These are phyloP conservation scores for Hymenoscyphus occultus DNA, from an alignment of 2,329 filamentous ascomycete species.

Conservation along the genomic window DNA sequence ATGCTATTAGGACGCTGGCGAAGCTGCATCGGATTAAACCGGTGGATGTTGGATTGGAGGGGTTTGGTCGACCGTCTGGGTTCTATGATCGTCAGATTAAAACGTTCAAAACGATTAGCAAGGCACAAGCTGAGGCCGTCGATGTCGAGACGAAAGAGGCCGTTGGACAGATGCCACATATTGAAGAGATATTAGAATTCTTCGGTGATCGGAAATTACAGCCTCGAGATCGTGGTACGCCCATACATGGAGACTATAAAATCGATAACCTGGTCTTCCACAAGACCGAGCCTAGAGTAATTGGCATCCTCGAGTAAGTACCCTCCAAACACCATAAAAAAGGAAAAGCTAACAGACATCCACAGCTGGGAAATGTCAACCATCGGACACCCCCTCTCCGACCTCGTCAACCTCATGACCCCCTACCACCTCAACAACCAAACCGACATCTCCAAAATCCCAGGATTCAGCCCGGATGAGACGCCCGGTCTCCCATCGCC, in stretches of 20 bases:
- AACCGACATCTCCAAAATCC: slow-evolving; percentile 37
- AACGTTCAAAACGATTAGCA: slow-evolving; percentile 77
- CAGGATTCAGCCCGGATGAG: slow-evolving; percentile 45
- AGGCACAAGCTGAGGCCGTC: slow-evolving; percentile 68
- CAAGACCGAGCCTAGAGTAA: slow-evolving; percentile 79
- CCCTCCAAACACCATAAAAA: too few species aligned
- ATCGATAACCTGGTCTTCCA: slow-evolving; percentile 90
- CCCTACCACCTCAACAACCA: slow-evolving; percentile 40
- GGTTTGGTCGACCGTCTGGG: slow-evolving; percentile 68
- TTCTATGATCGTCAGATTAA: slow-evolving; percentile 86
- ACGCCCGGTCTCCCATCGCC: slow-evolving; percentile 51
- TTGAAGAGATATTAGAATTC: slow-evolving; percentile 75
- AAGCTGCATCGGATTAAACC: slow-evolving; percentile 77
- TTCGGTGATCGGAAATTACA: slow-evolving; percentile 68
- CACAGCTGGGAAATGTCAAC: slow-evolving; percentile 93
- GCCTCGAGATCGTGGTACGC: slow-evolving; percentile 71
- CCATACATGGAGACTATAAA: slow-evolving; percentile 97
- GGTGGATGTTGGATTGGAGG: slow-evolving; percentile 61
- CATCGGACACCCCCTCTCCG: slow-evolving; percentile 90
- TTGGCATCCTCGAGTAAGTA: slow-evolving; percentile 81
- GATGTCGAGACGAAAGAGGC: slow-evolving; percentile 74
- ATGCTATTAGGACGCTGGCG: slow-evolving; percentile 78
- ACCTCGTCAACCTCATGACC: slow-evolving; percentile 75
- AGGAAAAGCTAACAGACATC: slow-evolving; percentile 6
- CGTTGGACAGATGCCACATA: slow-evolving; percentile 81